Percentiles rank a stretch among this genome's conserved stretches.
phyloP scores from a whole-genome alignment of 2,329 filamentous ascomycete species.

The Chalaropsis ovoidea region DNA sequence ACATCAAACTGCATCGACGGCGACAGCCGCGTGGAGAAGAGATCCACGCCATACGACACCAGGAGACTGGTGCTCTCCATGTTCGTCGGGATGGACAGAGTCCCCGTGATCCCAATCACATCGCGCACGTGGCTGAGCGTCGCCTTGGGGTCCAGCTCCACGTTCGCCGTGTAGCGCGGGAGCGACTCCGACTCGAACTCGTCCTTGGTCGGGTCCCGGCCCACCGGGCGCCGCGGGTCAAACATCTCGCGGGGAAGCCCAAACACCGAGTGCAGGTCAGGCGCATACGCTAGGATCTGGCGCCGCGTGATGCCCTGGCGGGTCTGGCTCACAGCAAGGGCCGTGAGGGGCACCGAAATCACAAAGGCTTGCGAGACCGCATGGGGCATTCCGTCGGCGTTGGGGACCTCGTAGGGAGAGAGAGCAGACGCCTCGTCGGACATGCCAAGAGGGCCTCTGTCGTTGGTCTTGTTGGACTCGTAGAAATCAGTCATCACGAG shows the following conservation, averaged over 20 bases:
- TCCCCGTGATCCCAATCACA: conserved; percentile 60
- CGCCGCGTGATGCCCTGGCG: conserved; percentile 82
- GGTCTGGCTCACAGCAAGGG: conserved; percentile 77
- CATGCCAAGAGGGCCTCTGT: conserved; percentile 63
- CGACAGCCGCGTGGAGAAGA: conserved; percentile 78
- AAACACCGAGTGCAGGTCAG: conserved; percentile 61
- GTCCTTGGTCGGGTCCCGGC: conserved; percentile 66
- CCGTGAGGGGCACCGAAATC: conserved; percentile 65
- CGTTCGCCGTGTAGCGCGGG: conserved; percentile 59
- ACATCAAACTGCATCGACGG: conserved; percentile 89
- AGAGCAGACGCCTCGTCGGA: conserved; percentile 65
- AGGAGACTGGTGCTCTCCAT: conserved; percentile 89
- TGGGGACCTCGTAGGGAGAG: conserved; percentile 49
- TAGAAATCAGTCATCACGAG: conserved; percentile 80
- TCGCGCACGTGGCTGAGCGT: conserved; percentile 74
- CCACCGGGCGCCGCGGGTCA: conserved; percentile 77
- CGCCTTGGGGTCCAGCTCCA: conserved; percentile 76
- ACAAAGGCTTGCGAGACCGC: conserved; percentile 73
- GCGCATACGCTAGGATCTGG: conserved; percentile 68
- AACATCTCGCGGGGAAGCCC: conserved; percentile 69
- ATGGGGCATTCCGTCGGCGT: conserved; percentile 54
- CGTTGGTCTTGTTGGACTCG: conserved; percentile 72
- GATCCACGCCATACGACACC: conserved; percentile 76
- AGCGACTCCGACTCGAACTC: conserved; percentile 76
- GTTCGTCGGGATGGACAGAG: conserved; percentile 65